Evolutionary conservation across 75 land plant genomes (phyloP).

Genomic region (Gnetum montanum): DNA sequence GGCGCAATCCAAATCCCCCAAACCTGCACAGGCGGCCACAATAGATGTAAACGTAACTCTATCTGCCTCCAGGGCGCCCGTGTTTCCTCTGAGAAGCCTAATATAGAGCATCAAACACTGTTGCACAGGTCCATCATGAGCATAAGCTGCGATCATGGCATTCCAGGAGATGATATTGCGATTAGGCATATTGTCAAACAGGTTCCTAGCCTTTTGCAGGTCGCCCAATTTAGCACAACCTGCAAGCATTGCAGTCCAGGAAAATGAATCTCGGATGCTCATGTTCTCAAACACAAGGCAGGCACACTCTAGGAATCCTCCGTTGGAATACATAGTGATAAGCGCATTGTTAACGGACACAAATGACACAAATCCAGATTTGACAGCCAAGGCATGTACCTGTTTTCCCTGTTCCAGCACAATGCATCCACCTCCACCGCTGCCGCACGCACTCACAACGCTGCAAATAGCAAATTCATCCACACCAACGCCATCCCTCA

Average conservation of each 20-base stretch:
- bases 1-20: too few species aligned
- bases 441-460: too few species aligned
- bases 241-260: slow-evolving; percentile 12
- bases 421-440: too few species aligned
- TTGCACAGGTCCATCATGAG: background rate
- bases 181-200: slow-evolving; percentile 1
- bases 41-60: too few species aligned
- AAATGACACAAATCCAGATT: slow-evolving; percentile 6
- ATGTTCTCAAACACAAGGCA: slow-evolving; percentile 16
- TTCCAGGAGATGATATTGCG: slow-evolving; percentile 7
- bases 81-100: too few species aligned
- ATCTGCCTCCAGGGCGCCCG: too few species aligned
- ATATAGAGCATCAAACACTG: too few species aligned
- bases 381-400: slow-evolving; percentile 2
- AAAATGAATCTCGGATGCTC: slow-evolving; percentile 6
- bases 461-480: too few species aligned
- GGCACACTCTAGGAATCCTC: slow-evolving; percentile 21
- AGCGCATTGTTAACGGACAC: slow-evolving; percentile 14
- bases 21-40: too few species aligned
- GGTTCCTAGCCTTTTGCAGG: background rate
- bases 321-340: slow-evolving; percentile 50
- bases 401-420: too few species aligned
- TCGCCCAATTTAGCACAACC: slow-evolving; percentile 11
- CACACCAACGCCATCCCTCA: slow-evolving; percentile 10
- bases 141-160: slow-evolving; percentile 10